phyloP scores from a whole-genome alignment of 495 filamentous ascomycete genomes.

The Xylaria intraflava region DNA sequence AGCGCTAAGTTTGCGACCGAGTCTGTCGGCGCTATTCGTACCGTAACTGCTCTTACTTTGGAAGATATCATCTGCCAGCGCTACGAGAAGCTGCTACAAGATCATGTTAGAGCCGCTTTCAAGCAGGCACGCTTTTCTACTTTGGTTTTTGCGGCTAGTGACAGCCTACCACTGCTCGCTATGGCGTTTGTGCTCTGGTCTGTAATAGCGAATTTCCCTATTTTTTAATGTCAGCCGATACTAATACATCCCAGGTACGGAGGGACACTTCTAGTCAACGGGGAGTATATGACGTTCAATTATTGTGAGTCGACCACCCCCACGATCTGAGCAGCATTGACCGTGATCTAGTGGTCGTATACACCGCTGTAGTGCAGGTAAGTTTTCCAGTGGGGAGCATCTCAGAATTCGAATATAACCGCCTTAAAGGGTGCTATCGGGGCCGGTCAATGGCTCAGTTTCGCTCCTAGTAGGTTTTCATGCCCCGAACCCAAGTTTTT shows the following conservation, averaged over 20 bases:
- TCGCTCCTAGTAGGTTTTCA: constrained; percentile 38
- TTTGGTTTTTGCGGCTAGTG: constrained; percentile 44
- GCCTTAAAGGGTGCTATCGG: constrained; percentile 32
- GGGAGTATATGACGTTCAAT: constrained; percentile 40
- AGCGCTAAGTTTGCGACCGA: constrained; percentile 53
- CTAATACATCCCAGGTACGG: constrained; percentile 30
- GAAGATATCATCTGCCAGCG: constrained; percentile 45
- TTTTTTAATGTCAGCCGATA: neutral
- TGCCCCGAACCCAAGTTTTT: neutral
- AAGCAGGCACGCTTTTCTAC: constrained; percentile 46
- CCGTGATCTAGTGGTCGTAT: constrained; percentile 35
- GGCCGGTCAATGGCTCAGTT: constrained; percentile 42
- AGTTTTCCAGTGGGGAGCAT: constrained; percentile 5
- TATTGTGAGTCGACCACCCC: constrained; percentile 29
- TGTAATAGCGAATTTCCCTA: constrained; percentile 8
- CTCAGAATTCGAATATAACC: constrained; percentile 3
- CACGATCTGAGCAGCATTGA: constrained; percentile 3
- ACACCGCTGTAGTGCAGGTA: constrained; percentile 42
- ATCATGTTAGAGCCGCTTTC: constrained; percentile 46
- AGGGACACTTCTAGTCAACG: constrained; percentile 34
- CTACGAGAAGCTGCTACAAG: constrained; percentile 44
- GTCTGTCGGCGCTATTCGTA: constrained; percentile 49
- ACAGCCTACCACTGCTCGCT: constrained; percentile 46
- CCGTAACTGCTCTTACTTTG: constrained; percentile 49
- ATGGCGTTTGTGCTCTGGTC: constrained; percentile 56